A percentile compares a stretch with the other conserved stretches of the same genome.
Conservation (phyloP, 2,329 filamentous ascomycete genomes). For the Calcarisporium arbuscula region DNA sequence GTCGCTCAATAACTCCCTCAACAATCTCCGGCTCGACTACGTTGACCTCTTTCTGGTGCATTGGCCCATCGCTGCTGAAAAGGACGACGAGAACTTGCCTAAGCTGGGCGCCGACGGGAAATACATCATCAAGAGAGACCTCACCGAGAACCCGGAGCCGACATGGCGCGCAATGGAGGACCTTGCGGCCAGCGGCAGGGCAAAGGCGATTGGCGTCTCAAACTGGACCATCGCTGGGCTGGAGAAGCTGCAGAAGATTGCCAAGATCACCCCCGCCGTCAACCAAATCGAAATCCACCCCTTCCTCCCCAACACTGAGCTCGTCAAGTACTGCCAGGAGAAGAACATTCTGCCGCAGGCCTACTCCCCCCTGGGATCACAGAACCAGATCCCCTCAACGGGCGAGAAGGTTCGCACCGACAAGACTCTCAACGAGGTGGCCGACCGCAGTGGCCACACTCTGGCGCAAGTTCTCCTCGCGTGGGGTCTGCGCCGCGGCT, state of each 20-base stretch:
- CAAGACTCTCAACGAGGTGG: constrained; percentile 52
- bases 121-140: constrained; percentile 18
- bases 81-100: constrained; percentile 30
- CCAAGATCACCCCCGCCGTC: constrained; percentile 40
- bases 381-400: constrained; percentile 39
- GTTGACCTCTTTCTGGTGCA: constrained; percentile 44
- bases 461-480: constrained; percentile 70
- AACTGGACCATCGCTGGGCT: constrained; percentile 23
- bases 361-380: constrained; percentile 45
- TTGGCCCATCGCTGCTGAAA: constrained; percentile 37
- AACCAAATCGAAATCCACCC: constrained; percentile 45
- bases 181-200: constrained; percentile 22
- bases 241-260: constrained; percentile 18
- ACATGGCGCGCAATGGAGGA: constrained; percentile 52
- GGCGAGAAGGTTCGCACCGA: too few species aligned
- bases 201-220: constrained; percentile 50
- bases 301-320: constrained; percentile 28
- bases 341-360: constrained; percentile 33
- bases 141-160: constrained; percentile 14
- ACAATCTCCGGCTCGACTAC: constrained; percentile 37
- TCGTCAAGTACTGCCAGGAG: constrained; percentile 19
- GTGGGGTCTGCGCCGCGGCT: constrained; percentile 72
- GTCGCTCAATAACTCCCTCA: constrained; percentile 26
- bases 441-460: constrained; percentile 64
- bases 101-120: constrained; percentile 2